Conservation (phyloP, 805 yeast genomes). For the Brettanomyces custersianus region DNA sequence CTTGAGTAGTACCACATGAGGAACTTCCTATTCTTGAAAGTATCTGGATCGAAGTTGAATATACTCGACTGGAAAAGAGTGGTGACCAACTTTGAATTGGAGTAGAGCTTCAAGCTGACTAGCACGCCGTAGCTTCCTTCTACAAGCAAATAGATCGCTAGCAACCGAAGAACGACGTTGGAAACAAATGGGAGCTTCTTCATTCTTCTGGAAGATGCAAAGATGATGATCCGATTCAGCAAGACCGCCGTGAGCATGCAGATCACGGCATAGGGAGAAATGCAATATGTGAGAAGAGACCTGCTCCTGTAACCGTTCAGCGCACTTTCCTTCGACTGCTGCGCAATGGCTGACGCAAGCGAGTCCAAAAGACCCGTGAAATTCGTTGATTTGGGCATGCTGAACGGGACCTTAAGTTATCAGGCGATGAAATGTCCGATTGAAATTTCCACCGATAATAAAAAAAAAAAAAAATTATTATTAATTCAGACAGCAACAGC, state of each 20-base stretch:
- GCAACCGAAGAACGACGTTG: slow-evolving; percentile 27
- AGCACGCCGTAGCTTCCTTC: slow-evolving; percentile 29
- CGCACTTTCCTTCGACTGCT: slow-evolving; percentile 24
- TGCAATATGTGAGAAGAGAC: slow-evolving; percentile 40
- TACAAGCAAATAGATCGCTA: slow-evolving; percentile 27
- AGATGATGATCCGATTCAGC: slow-evolving; percentile 47
- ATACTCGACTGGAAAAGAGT: slow-evolving; percentile 7
- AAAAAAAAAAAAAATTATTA: no score
- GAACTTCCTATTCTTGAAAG: slow-evolving; percentile 18
- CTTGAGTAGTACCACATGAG: slow-evolving; percentile 19
- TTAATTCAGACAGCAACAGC: no score
- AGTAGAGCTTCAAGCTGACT: slow-evolving; percentile 11
- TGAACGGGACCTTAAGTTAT: no score
- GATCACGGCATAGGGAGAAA: slow-evolving; percentile 39
- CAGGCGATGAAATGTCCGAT: no score
- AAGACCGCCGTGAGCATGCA: slow-evolving; percentile 52
- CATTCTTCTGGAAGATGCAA: slow-evolving; percentile 44
- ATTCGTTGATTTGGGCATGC: not conserved
- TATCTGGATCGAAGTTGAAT: slow-evolving; percentile 17
- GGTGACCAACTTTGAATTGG: slow-evolving; percentile 3
- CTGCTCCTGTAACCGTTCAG: slow-evolving; percentile 22
- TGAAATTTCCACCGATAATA: no score
- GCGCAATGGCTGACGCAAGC: slow-evolving; percentile 25
- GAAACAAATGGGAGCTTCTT: slow-evolving; percentile 24
- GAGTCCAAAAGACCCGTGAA: slow-evolving; percentile 17